Evolutionary conservation across 805 yeast genomes (phyloP), one percentile per base, ranked within the genome.

Genomic region (Schwanniomyces pseudopolymorphus): DNA sequence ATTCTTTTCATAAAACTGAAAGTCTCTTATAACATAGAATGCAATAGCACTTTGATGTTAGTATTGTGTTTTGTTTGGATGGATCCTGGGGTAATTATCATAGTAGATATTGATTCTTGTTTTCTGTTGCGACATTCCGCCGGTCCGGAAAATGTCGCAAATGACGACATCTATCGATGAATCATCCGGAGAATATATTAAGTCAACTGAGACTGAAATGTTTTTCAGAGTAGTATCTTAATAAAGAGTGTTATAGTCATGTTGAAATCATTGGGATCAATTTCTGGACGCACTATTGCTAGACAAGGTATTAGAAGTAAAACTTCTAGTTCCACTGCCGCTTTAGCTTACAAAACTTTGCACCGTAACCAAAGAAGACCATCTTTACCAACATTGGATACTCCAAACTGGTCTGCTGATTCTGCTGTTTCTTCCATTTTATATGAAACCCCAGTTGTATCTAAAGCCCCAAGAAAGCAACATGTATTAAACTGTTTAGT

Each of bases 401-500:
- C 96, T 11, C 97, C 98, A 52, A 81, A 80, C 59, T 89, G 97
- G 96, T 85, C 94, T 33, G 95, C 96, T n/a, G 87, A 88, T 55
- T 87, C 96, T 39, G 99, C 98, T 5, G 97, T 94, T 37, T 87
- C 96, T 10, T 89, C 97, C 10, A 94, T 94, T 56, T 75, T 94
- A 53, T 92, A 91, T 70, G 98, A 94, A 66, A 89, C 96, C 2
- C 80, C 99, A 80, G 63, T 72, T 20, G 81, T 85, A 33, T 73
- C 82, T 1, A 70, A 58, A 41, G 78, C 80, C 4, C 88, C 90
- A 36, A 75, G 79, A 56, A 84, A 86, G 55, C 87, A 87, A 60
- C 99, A 94, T 59, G 95, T 94, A 39, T 78, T 94, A 65, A 94
- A 92, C 78, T 94, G 99, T 74, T 78, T 94, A 63, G 99, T 94